Conservation (phyloP, 805 yeast species). For the Hyphopichia homilentoma region DNA sequence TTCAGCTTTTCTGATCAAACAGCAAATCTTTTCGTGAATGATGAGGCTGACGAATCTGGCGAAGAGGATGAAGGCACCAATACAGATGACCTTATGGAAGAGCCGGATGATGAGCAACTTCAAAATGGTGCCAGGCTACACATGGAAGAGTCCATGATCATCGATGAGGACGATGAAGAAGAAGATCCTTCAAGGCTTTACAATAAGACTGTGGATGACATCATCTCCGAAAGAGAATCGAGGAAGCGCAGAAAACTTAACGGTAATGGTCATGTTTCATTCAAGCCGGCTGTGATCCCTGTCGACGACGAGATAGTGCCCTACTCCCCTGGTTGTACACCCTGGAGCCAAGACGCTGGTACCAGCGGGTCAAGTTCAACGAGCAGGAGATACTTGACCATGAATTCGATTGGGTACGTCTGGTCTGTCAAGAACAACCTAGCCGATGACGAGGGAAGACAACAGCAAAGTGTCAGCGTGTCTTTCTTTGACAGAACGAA, state of each 20-base stretch:
- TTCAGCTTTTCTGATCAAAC: background rate
- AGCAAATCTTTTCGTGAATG: constrained; percentile 22
- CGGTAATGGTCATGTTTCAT: constrained; percentile 7
- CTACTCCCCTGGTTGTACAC: constrained; percentile 85
- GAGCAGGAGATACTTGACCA: constrained; percentile 72
- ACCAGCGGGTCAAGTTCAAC: constrained; percentile 16
- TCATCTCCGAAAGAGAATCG: constrained; percentile 9
- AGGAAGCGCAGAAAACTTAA: constrained; percentile 22
- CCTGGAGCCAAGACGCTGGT: constrained; percentile 44
- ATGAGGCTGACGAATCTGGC: constrained; percentile 25
- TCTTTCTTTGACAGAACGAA: constrained; percentile 77
- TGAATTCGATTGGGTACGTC: constrained; percentile 77
- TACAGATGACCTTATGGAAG: constrained; percentile 13
- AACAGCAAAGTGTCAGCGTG: constrained; percentile 70
- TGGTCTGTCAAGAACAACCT: constrained; percentile 57
- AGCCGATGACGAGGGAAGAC: constrained; percentile 7
- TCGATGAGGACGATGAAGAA: constrained; percentile 30
- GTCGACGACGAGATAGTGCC: constrained; percentile 43
- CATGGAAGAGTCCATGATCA: constrained; percentile 32
- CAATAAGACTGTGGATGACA: constrained; percentile 16
- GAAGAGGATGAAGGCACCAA: constrained; percentile 16
- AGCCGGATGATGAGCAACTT: constrained; percentile 6
- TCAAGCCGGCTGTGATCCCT: constrained; percentile 1
- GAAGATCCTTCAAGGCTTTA: constrained; percentile 18
- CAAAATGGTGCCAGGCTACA: constrained; percentile 12